Evolutionary conservation across 2,329 filamentous ascomycete species (phyloP), one percentile per base, ranked within the genome.

Genomic region (Talaromyces albobiverticillius): DNA sequence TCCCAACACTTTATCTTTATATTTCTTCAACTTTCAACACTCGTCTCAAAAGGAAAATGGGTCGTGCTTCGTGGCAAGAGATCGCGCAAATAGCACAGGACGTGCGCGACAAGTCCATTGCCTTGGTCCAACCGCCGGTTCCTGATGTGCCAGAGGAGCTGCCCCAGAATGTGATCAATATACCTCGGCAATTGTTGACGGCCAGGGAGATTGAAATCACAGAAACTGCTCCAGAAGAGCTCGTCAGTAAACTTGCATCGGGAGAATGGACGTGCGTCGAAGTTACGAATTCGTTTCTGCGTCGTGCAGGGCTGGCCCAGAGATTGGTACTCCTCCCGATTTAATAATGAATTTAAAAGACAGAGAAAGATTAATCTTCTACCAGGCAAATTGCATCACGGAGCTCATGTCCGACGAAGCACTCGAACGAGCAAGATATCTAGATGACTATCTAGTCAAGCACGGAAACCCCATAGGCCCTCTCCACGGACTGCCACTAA

Each of bases 171-270:
- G 50, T 56, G 10, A 45, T 43, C 2, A 59, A 61, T 2, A 57
- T 83, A 4, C 77, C 81, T 5, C 69, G 69, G 46, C 60, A 76
- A 25, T 51, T 79, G 2, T 73, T 84, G 3, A 71, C 76, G 0
- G 53, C 65, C 13, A 68, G 74, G 36, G 79, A 83, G 56, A 62
- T 80, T 26, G 60, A 72, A 13, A 79, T 84, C 55, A 84, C 81
- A 0, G 74, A 79, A 55, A 71, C 61, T 8, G 61, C 76, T 4
- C 69, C 79, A 6, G 50, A 52, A 36, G 34, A 40, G 4, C 34
- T 55, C 10, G 34, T 50, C 9, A 40, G 25, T 14, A 46, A 48
- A 16, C 45, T 55, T 36, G 46, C 40, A 9, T 23, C 34, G 3
- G 40, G 75, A 9, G 67, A 74, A 48, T 62, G 79, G 29, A 76